Evolutionary conservation across 2,329 filamentous ascomycete genomes (phyloP).

Genomic region (Colletotrichum magnum): DNA sequence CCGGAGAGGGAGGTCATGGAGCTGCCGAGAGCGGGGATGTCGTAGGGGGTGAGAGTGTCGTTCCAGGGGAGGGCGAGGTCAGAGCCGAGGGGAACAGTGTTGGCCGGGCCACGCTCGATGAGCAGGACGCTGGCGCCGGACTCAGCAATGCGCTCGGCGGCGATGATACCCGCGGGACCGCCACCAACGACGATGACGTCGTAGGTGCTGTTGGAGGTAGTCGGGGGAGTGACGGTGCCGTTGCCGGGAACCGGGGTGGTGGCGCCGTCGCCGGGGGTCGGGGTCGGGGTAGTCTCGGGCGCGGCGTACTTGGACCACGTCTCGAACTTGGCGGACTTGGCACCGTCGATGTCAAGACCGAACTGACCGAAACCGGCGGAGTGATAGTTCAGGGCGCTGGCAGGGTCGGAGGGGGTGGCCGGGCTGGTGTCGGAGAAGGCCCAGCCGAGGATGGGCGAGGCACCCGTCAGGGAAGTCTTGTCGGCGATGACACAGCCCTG

Average conservation of each 20-base stretch:
- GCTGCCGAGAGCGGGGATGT: slow-evolving; percentile 48
- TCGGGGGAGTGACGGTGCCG: slow-evolving; percentile 43
- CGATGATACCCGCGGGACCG: slow-evolving; percentile 53
- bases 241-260: slow-evolving; percentile 42
- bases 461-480: slow-evolving; percentile 48
- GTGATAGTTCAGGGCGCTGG: slow-evolving; percentile 55
- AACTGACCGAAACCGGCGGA: slow-evolving; percentile 56
- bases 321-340: slow-evolving; percentile 50
- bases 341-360: slow-evolving; percentile 48
- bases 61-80: slow-evolving; percentile 50
- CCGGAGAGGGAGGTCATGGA: slow-evolving; percentile 42
- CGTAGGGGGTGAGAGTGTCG: slow-evolving; percentile 48
- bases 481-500: slow-evolving; percentile 56
- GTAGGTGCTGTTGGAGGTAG: slow-evolving; percentile 51
- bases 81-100: slow-evolving; percentile 50
- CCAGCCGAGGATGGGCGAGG: slow-evolving; percentile 53
- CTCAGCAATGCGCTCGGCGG: slow-evolving; percentile 53
- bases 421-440: slow-evolving; percentile 53
- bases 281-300: slow-evolving; percentile 17
- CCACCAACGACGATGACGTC: slow-evolving; percentile 57
- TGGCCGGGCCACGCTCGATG: slow-evolving; percentile 54
- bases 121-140: slow-evolving; percentile 54
- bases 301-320: slow-evolving; percentile 36
- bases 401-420: slow-evolving; percentile 48
- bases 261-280: slow-evolving; percentile 29